Conservation (phyloP, 2,329 filamentous ascomycete species). For the Colletotrichum sidae region DNA sequence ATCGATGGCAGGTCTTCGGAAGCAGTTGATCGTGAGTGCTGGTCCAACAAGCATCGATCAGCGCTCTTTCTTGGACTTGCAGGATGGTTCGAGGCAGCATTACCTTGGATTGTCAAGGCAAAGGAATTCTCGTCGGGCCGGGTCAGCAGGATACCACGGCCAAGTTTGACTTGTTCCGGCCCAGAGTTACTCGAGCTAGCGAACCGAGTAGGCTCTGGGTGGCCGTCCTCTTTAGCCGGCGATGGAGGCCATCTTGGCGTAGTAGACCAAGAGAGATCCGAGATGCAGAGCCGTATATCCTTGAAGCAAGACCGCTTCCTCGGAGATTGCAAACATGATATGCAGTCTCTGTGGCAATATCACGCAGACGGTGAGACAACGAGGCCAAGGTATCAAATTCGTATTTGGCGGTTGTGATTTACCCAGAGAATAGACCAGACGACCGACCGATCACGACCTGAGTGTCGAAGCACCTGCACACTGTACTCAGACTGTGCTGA, state of each 20-base stretch:
- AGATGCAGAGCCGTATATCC: background rate
- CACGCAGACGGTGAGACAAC: too few species aligned
- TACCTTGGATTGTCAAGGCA: background rate
- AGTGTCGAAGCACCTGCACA: background rate
- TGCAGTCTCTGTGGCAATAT: too few species aligned
- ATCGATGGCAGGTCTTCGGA: slow-evolving; percentile 8
- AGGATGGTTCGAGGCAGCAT: slow-evolving; percentile 7
- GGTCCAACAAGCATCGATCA: slow-evolving; percentile 17
- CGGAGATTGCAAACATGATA: background rate
- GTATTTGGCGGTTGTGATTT: too few species aligned
- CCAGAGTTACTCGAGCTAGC: background rate
- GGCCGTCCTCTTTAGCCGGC: slow-evolving; percentile 1
- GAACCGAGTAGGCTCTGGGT: background rate
- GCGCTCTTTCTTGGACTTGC: slow-evolving; percentile 7
- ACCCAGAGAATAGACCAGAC: background rate
- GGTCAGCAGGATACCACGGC: background rate
- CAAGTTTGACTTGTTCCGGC: background rate
- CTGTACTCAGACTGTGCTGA: background rate
- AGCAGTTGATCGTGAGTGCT: slow-evolving; percentile 15
- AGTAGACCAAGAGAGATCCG: background rate
- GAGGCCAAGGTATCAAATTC: too few species aligned
- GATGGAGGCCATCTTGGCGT: slow-evolving; percentile 13
- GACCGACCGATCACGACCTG: background rate
- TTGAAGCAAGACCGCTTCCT: background rate
- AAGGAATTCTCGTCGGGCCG: slow-evolving; percentile 3